phyloP scores from a whole-genome alignment of 2,329 filamentous ascomycete species.

The Fusarium annulatum region DNA sequence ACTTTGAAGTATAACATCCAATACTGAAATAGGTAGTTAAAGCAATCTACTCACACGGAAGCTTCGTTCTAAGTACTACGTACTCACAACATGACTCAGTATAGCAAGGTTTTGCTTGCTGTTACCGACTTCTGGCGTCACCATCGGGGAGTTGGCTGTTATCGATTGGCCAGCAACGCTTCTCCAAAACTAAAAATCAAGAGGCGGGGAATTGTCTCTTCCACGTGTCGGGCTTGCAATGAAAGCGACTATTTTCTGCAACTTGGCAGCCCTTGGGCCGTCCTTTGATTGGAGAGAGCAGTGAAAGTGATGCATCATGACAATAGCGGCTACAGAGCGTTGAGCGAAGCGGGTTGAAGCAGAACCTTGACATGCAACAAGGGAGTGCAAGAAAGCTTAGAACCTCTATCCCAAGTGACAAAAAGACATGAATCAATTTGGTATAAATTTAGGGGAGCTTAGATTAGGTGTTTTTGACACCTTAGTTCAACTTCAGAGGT shows the following conservation, averaged over 20 bases:
- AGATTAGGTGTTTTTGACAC: too few relatives aligned
- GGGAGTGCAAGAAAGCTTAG: too few relatives aligned
- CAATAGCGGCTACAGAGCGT: neutral
- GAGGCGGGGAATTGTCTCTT: conserved; percentile 28
- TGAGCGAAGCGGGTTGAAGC: neutral
- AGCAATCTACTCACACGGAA: neutral
- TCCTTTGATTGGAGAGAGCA: conserved; percentile 11
- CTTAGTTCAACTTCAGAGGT: too few relatives aligned
- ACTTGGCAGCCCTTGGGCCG: neutral
- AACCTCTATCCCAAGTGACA: too few relatives aligned
- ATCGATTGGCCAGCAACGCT: conserved; percentile 21
- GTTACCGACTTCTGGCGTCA: conserved; percentile 9
- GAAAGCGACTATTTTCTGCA: conserved; percentile 4
- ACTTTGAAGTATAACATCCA: too few relatives aligned
- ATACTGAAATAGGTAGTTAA: too few relatives aligned
- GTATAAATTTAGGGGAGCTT: too few relatives aligned
- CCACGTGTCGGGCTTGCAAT: conserved; percentile 28
- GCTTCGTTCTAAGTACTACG: neutral
- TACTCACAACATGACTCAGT: conserved; percentile 14
- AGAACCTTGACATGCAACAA: neutral
- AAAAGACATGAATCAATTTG: too few relatives aligned
- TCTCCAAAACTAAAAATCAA: conserved; percentile 11
- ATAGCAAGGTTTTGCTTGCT: neutral
- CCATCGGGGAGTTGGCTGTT: conserved; percentile 11
- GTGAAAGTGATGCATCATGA: neutral